Base-by-base conservation (phyloP, 805 yeast genomes). In the Lipomyces lipofer region DNA sequence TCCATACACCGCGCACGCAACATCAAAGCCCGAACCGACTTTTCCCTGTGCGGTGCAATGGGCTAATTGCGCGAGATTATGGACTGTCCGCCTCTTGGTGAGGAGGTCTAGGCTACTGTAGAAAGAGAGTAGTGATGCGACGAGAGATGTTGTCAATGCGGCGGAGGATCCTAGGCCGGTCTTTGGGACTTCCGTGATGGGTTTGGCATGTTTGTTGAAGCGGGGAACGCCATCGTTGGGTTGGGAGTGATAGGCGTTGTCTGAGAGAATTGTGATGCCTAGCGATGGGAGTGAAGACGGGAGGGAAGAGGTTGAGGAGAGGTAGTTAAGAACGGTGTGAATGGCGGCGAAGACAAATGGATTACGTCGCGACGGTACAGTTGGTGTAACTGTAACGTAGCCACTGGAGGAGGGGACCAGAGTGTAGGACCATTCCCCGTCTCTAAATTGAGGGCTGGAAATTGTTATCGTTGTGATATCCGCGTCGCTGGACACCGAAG, bases 81-180 rank as follows among this genome's bases (percentile, higher is more conserved):
- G 98, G 32, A 92, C 75, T n/a, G 68, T 56, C 4, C 30, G 27
- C 47, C 45, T 36, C n/a, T 15, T 13, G 28, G 39, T 17, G 7
- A 28, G 13, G 3, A 28, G 68, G 51, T 76, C 71, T 10, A 77
- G 66, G 51, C 10, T 51, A 22, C 68, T 63, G 6, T 78, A 81
- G 46, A 74, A 71, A 4, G 85, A 74, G 6, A 84, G 67, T 43
- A 94, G 66, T 0, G 91, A 86, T 0, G 95, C 78, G 0, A 88
- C 81, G 2, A 91, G 75, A 1, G 86, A 91, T 1, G 95, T 80
- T 2, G 88, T 95, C 54, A 94, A 75, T 0, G 97, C 96, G 0
- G 99, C 99, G 29, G 97, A 89, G 10, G 97, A 89, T 0, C 99
- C 99, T 46, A 94, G 75, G 0, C 99, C 99, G 0, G 99, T 94